Conservation (phyloP, 2,329 filamentous ascomycete species). For the Geoglossum cookeanum region DNA sequence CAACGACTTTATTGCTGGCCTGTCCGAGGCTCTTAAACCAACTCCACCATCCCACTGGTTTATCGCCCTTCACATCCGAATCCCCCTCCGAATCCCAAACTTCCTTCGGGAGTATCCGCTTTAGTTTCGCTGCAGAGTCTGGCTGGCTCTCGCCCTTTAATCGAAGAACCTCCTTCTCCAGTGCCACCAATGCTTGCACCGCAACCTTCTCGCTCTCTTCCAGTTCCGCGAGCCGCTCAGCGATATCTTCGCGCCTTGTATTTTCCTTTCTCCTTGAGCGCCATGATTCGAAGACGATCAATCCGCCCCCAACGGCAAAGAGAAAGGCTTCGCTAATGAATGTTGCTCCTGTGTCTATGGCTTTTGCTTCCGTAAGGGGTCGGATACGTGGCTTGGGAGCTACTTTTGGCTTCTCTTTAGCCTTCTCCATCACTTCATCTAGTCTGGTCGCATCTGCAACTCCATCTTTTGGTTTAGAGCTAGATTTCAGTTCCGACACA, state of each 20-base stretch:
- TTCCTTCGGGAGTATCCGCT: conserved; percentile 11
- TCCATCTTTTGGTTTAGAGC: conserved; percentile 35
- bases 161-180: conserved; percentile 26
- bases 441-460: conserved; percentile 35
- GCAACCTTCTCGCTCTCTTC: conserved; percentile 29
- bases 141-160: conserved; percentile 20
- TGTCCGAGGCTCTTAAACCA: neutral
- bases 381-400: conserved; percentile 33
- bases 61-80: conserved; percentile 11
- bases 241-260: conserved; percentile 38
- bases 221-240: conserved; percentile 37
- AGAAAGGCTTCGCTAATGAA: conserved; percentile 50
- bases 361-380: conserved; percentile 45
- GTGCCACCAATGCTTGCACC: conserved; percentile 1
- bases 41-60: neutral
- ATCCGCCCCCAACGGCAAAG: conserved; percentile 40
- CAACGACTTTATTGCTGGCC: too few relatives aligned
- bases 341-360: conserved; percentile 49
- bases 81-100: conserved; percentile 19
- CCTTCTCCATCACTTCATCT: conserved; percentile 24
- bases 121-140: neutral
- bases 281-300: conserved; percentile 44
- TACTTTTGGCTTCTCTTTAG: conserved; percentile 20
- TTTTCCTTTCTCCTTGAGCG: conserved; percentile 41
- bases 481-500: conserved; percentile 27